phyloP scores from a whole-genome alignment of 2,329 filamentous ascomycete species.

The Amauroascus niger region DNA sequence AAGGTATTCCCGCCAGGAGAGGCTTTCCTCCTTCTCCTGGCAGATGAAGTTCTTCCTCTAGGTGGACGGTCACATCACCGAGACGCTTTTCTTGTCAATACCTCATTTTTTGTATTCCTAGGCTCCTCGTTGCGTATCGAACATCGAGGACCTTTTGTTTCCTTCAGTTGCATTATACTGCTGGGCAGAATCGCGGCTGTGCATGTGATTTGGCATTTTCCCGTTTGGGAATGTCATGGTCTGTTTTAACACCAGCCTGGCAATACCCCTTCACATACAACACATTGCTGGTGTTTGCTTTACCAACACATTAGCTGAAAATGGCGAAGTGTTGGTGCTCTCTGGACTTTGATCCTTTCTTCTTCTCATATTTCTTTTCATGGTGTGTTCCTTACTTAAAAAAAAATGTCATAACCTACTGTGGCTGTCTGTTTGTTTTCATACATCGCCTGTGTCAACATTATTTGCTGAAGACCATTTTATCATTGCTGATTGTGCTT shows the following conservation, averaged over 20 bases:
- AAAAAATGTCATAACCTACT: no score
- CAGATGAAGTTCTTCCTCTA: neutral
- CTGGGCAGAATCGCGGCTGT: neutral
- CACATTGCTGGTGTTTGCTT: neutral
- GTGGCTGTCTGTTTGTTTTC: no score
- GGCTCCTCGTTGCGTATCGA: no score
- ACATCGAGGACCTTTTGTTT: neutral
- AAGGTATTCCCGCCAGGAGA: no score
- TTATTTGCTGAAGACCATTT: no score
- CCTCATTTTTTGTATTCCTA: no score
- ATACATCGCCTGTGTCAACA: no score
- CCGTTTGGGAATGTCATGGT: neutral
- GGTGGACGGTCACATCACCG: neutral
- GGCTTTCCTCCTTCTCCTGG: neutral
- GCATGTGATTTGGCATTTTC: neutral
- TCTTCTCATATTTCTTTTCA: neutral
- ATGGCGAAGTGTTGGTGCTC: neutral
- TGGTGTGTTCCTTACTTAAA: neutral
- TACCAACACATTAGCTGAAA: neutral
- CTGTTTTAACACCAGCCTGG: neutral
- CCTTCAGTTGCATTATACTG: neutral
- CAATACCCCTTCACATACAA: neutral
- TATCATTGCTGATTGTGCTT: neutral
- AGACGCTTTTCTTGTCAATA: no score
- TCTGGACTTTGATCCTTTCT: neutral